Base-by-base conservation (phyloP, 495 filamentous ascomycete species). In the Hypoxylon subgilvum region DNA sequence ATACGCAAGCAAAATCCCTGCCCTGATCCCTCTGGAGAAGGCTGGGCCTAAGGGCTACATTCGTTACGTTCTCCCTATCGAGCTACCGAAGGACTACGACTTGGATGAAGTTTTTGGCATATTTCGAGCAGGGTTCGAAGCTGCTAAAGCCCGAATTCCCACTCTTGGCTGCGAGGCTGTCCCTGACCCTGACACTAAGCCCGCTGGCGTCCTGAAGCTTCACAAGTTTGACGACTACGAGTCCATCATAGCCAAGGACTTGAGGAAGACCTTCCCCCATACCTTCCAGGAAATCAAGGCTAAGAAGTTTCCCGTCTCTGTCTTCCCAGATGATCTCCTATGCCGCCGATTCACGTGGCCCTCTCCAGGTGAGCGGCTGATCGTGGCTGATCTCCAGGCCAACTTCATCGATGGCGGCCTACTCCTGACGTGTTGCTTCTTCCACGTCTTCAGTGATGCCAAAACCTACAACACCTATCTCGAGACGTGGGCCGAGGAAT, bases 401-500 rank as follows among this genome's bases (percentile, higher is more conserved):
- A 76, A 75, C 38, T 74, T 76, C 44, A 72, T 76, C 27, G 51
- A 31, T 1, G 60, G 60, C 16, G 60, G 60, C 13, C 12, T 63
- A 51, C 32, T 63, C 8, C 22, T 63, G 38, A 65, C 53, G 8
- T 59, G 63, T 56, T 64, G 43, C 48, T 69, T 71, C 16, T 54
- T 69, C 16, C 71, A 76, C 40, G 58, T 75, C 52, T 71, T 59
- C 18, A 66, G 69, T 4, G 74, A 76, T 23, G 71, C 66, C 2
- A 70, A 61, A 19, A 57, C 65, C 10, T 72, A 73, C 14, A 63
- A 54, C 27, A 64, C 52, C 21, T 69, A 66, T 65, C 67, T 69
- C 19, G 69, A 68, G 38, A 66, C 72, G 3, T 74, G 71, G 63
- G 74, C 74, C 14, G 65, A 75, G 52, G 68, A 69, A 16, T 74